A percentile compares a stretch with the other conserved stretches of the same genome.
Evolutionary conservation across 1,139 yeast genomes (phyloP).

Genomic region (Pichia terricola): DNA sequence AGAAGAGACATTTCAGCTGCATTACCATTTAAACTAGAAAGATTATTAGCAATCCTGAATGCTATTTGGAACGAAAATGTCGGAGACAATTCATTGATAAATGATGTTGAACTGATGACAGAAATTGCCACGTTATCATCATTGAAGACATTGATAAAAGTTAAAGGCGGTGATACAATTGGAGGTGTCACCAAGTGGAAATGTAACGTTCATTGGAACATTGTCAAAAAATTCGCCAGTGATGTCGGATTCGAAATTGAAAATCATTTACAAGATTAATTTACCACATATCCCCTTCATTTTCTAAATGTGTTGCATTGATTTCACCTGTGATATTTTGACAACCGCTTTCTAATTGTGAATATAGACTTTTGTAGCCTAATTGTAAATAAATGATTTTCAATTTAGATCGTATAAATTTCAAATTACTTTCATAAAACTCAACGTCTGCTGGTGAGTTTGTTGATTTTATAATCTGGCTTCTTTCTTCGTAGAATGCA

Average conservation of each 20-base stretch:
- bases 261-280: constrained; percentile 30
- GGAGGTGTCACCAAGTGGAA: constrained; percentile 47
- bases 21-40: constrained; percentile 40
- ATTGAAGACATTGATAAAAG: constrained; percentile 34
- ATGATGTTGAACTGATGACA: constrained; percentile 38
- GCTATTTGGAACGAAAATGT: constrained; percentile 32
- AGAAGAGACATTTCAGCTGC: constrained; percentile 35
- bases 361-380: constrained; percentile 16
- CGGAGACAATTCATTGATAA: constrained; percentile 25
- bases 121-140: constrained; percentile 44
- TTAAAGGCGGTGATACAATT: constrained; percentile 35
- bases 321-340: constrained; percentile 16
- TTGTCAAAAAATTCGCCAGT: constrained; percentile 34
- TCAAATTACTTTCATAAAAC: constrained; percentile 18
- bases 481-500: constrained; percentile 10
- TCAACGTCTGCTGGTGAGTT: constrained; percentile 20
- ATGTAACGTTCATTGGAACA: constrained; percentile 40
- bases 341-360: constrained; percentile 16
- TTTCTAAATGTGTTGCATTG: constrained; percentile 16
- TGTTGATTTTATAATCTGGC: constrained; percentile 9
- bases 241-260: constrained; percentile 39
- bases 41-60: constrained; percentile 41
- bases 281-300: constrained; percentile 23
- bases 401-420: constrained; percentile 18
- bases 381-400: constrained; percentile 18